Evolutionary conservation across 345 rosid species (phyloP).

Genomic region (Corymbia maculata): DNA sequence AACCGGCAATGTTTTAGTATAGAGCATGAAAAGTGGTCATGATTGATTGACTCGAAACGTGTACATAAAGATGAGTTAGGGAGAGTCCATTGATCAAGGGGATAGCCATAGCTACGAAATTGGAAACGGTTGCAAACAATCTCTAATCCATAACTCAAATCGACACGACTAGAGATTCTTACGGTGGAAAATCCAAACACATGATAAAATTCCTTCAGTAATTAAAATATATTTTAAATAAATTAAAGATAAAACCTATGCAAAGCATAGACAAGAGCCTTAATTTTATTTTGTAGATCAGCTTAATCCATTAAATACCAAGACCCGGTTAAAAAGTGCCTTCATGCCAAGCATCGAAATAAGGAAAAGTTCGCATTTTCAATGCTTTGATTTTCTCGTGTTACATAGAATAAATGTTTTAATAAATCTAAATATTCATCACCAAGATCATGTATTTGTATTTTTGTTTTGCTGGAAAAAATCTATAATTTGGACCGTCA

Average conservation of each 20-base stretch:
- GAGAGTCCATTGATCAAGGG: neutral
- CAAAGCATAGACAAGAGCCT: neutral
- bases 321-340: neutral
- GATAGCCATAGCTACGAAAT: rapidly evolving
- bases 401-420: neutral
- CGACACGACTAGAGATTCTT: neutral
- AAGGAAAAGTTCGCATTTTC: neutral
- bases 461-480: neutral
- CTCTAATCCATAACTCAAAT: neutral
- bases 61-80: neutral
- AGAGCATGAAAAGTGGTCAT: rapidly evolving
- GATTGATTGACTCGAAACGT: neutral
- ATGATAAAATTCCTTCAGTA: neutral
- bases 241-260: neutral
- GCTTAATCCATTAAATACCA: neutral
- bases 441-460: neutral
- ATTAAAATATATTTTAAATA: neutral
- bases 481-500: neutral
- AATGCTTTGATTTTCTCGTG: neutral
- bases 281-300: neutral
- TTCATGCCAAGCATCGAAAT: neutral
- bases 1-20: rapidly evolving
- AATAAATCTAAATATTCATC: neutral
- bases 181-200: neutral
- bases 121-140: neutral